Evolutionary conservation across 108 stramenopile species (phyloP).

Genomic region (Nitzschia sp.): DNA sequence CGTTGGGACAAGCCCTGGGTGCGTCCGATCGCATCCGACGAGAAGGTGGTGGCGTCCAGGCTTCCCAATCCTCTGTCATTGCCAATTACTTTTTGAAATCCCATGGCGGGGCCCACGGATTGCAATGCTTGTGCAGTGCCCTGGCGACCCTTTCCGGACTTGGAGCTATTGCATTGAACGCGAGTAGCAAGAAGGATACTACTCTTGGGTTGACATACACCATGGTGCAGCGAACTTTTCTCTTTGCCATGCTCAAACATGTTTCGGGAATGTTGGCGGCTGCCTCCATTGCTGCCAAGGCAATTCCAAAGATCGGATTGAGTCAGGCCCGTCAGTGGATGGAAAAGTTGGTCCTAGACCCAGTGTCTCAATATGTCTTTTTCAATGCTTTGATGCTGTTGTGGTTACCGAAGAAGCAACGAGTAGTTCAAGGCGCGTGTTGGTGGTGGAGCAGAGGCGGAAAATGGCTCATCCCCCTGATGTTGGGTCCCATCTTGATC

Average conservation of each 20-base stretch:
- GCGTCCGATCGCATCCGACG: conserved; percentile 40
- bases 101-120: conserved; percentile 77
- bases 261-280: conserved; percentile 65
- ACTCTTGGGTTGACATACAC: background rate
- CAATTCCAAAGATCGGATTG: conserved; percentile 66
- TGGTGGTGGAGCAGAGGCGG: conserved; percentile 57
- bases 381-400: conserved; percentile 66
- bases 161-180: conserved; percentile 33
- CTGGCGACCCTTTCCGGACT: conserved; percentile 49
- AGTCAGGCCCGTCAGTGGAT: conserved; percentile 57
- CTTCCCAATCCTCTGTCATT: conserved; percentile 55
- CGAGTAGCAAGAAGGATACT: background rate
- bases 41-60: conserved; percentile 54
- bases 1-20: conserved; percentile 52
- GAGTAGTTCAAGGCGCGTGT: conserved; percentile 11
- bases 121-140: conserved; percentile 63
- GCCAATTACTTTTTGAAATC: conserved; percentile 82
- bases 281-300: conserved; percentile 51
- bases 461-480: conserved; percentile 26
- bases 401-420: conserved; percentile 52
- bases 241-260: conserved; percentile 78
- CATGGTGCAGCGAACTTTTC: conserved; percentile 61
- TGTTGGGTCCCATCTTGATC: conserved; percentile 65
- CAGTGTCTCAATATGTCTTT: conserved; percentile 82
- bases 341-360: conserved; percentile 65